Conservation (phyloP, 495 filamentous ascomycete species). For the Xylaria palmicola region DNA sequence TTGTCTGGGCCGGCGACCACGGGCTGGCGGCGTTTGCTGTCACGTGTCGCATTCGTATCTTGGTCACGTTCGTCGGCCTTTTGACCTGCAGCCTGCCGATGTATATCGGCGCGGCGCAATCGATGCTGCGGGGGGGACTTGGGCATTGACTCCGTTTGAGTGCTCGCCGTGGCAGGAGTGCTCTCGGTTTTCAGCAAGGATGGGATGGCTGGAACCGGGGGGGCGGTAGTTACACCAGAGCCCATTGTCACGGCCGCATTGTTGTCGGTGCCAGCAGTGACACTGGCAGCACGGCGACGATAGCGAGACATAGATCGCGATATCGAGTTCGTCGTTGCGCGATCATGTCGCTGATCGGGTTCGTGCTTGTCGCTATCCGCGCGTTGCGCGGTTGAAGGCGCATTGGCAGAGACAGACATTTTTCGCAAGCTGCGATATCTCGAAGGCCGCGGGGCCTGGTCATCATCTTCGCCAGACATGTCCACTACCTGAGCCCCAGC, state of each 20-base stretch:
- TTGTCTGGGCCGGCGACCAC: conserved; percentile 5
- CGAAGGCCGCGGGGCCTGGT: conserved; percentile 9
- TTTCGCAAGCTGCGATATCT: conserved; percentile 18
- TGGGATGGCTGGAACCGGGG: conserved; percentile 35
- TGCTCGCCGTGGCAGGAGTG: neutral
- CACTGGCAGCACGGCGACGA: conserved; percentile 38
- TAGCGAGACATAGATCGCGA: conserved; percentile 61
- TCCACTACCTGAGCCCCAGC: neutral
- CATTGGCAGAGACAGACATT: neutral
- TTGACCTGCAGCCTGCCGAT: neutral
- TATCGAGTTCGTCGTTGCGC: conserved; percentile 32
- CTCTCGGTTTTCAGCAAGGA: conserved; percentile 20
- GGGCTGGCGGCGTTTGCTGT: neutral
- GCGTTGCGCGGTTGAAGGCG: neutral
- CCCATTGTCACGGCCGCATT: conserved; percentile 29
- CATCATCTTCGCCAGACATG: conserved; percentile 11
- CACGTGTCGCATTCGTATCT: neutral
- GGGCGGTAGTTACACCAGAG: conserved; percentile 28
- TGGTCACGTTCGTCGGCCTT: neutral
- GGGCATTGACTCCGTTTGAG: neutral
- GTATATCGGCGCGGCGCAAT: conserved; percentile 22
- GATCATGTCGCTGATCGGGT: conserved; percentile 14
- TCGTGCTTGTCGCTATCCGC: neutral
- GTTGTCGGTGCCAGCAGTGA: conserved; percentile 21
- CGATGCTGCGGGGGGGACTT: conserved; percentile 9